Percentiles rank a stretch among this genome's conserved stretches.
phyloP scores from a whole-genome alignment of 1,139 yeast genomes.

The Waltiozyma sp. region DNA sequence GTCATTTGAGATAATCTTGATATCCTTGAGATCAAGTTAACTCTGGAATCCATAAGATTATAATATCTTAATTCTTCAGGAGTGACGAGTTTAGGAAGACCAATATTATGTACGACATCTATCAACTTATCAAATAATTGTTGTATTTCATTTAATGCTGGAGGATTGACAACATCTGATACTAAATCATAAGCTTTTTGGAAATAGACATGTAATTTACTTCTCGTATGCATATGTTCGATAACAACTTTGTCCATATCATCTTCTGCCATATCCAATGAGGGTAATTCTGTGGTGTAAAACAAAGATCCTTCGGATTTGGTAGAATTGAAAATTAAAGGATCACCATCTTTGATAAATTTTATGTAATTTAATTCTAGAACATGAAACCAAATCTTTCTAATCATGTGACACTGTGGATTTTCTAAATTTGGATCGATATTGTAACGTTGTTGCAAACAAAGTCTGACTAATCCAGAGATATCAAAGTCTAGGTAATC shows the following conservation, averaged over 20 bases:
- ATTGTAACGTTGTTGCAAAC: conserved; percentile 1
- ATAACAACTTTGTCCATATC: conserved; percentile 1
- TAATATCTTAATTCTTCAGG: not conserved
- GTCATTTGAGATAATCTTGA: conserved; percentile 2
- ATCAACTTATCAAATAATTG: not conserved
- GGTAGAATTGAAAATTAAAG: conserved; percentile 1
- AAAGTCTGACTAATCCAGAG: conserved; percentile 1
- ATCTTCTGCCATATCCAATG: not conserved
- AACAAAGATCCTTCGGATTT: not conserved
- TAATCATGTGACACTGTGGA: not conserved
- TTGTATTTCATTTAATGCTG: not conserved
- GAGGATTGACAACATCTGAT: conserved; percentile 5
- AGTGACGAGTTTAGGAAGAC: conserved; percentile 3
- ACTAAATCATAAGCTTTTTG: conserved; percentile 3
- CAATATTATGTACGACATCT: not conserved
- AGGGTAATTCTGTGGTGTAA: conserved; percentile 4
- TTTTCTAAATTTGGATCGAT: not conserved
- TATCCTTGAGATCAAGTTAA: not conserved
- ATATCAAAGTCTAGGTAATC: conserved; percentile 4
- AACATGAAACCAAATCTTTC: conserved; percentile 3
- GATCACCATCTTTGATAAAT: conserved; percentile 5
- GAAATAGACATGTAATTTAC: conserved; percentile 1
- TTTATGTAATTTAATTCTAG: conserved; percentile 5
- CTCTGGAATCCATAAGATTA: not conserved
- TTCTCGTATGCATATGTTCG: conserved; percentile 1